These are phyloP conservation scores for Calonectria fujianensis DNA, from an alignment of 2,329 filamentous ascomycete species.

Conservation along the genomic window DNA sequence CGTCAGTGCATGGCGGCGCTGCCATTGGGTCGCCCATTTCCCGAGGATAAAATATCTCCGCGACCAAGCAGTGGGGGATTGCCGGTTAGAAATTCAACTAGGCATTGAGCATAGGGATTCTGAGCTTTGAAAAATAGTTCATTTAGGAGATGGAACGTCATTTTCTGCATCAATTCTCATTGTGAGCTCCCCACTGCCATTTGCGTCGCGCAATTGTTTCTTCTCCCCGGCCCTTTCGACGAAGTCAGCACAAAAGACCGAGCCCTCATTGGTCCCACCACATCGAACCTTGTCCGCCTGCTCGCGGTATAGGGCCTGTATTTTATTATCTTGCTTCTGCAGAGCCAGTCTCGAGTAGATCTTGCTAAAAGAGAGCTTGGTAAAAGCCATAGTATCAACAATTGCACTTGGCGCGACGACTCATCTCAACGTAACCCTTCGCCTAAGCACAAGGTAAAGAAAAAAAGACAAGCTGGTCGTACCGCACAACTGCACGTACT, in stretches of 20 bases:
- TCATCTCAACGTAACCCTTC: neutral
- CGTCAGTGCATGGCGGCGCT: conserved; percentile 43
- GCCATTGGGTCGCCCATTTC: conserved; percentile 40
- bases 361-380: neutral
- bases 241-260: conserved; percentile 52
- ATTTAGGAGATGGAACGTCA: neutral
- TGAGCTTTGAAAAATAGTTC: neutral
- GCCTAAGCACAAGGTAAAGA: neutral
- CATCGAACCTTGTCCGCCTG: conserved; percentile 17
- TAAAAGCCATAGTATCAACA: too few relatives aligned
- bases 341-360: neutral
- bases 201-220: conserved; percentile 21
- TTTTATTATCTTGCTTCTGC: neutral
- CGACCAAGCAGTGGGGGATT: conserved; percentile 6
- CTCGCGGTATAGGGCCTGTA: neutral
- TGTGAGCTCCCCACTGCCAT: neutral
- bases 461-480: neutral
- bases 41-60: conserved; percentile 43
- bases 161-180: neutral
- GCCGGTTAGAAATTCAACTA: neutral
- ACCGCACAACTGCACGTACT: neutral
- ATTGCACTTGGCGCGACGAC: neutral
- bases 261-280: conserved; percentile 48
- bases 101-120: too few relatives aligned
- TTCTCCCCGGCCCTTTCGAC: conserved; percentile 20